Percentiles rank a stretch among this genome's conserved stretches.
Conservation (phyloP, 176 grass and related monocot genomes). For the Carex kokanica region DNA sequence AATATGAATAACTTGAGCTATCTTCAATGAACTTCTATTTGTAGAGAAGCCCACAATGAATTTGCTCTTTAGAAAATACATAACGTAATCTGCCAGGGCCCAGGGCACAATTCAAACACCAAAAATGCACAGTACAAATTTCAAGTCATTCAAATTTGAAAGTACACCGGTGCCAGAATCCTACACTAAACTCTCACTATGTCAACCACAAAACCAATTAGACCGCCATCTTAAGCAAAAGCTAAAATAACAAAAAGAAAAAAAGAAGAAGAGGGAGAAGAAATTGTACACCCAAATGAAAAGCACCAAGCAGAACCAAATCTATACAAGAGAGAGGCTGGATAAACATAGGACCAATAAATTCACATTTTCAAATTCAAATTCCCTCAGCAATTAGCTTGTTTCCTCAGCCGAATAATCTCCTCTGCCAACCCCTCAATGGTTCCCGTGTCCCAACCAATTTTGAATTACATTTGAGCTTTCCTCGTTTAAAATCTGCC, state of each 20-base stretch:
- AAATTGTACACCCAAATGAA: slow-evolving; percentile 14
- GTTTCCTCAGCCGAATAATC: slow-evolving; percentile 12
- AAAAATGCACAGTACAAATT: slow-evolving; percentile 14
- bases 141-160: slow-evolving; percentile 5
- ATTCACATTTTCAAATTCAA: slow-evolving; percentile 11
- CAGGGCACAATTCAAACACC: neutral
- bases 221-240: neutral
- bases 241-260: slow-evolving; percentile 13
- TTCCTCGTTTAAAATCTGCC: slow-evolving; percentile 30
- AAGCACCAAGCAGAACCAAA: slow-evolving; percentile 21
- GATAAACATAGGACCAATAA: slow-evolving; percentile 8
- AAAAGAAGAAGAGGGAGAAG: neutral
- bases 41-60: neutral
- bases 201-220: slow-evolving; percentile 20
- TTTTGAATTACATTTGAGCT: slow-evolving; percentile 19
- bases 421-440: slow-evolving; percentile 19
- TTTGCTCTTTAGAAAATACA: neutral
- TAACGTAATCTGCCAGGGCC: neutral
- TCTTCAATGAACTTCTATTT: no score
- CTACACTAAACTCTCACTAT: slow-evolving; percentile 23
- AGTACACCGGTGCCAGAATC: slow-evolving; percentile 7
- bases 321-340: slow-evolving; percentile 26
- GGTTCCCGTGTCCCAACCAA: slow-evolving; percentile 6
- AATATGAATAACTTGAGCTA: no score
- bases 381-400: slow-evolving; percentile 29